Evolutionary conservation across 2,329 filamentous ascomycete genomes (phyloP).

Genomic region (Microsporum audouinii): DNA sequence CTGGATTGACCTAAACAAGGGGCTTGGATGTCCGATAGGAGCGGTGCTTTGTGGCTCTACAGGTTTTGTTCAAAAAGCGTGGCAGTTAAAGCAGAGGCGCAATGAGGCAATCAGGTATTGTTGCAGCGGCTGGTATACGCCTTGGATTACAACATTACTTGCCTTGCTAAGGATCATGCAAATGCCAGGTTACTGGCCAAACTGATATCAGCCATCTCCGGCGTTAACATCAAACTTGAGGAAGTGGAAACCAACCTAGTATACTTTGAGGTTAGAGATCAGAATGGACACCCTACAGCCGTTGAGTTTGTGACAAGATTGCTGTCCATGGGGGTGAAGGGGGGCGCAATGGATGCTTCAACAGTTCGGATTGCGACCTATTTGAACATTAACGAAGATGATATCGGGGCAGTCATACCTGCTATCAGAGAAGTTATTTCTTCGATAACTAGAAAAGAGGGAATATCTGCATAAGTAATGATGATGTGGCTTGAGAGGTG

Average conservation of each 20-base stretch:
- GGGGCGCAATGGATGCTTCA: not conserved
- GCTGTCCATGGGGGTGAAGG: not conserved
- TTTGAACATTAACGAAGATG: not conserved
- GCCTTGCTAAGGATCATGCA: not conserved
- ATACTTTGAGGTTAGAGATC: not conserved
- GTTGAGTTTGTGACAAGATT: not conserved
- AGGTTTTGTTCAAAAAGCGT: not conserved
- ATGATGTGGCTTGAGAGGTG: not conserved
- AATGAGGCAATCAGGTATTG: constrained; percentile 5
- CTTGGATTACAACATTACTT: not conserved
- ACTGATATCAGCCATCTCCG: not conserved
- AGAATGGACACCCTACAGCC: not conserved
- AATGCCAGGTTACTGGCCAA: constrained; percentile 1
- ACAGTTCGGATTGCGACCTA: constrained; percentile 1
- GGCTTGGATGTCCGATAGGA: constrained; percentile 63
- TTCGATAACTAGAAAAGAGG: not conserved
- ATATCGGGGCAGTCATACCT: not conserved
- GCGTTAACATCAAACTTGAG: not conserved
- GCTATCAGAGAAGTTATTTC: not conserved
- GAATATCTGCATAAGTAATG: not conserved
- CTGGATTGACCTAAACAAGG: constrained; percentile 63
- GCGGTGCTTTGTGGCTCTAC: constrained; percentile 41
- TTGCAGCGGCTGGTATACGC: constrained; percentile 4
- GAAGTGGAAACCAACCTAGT: constrained; percentile 4
- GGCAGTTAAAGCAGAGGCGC: constrained; percentile 1